phyloP scores from a whole-genome alignment of 805 yeast genomes.

The Nakazawaea holstii region DNA sequence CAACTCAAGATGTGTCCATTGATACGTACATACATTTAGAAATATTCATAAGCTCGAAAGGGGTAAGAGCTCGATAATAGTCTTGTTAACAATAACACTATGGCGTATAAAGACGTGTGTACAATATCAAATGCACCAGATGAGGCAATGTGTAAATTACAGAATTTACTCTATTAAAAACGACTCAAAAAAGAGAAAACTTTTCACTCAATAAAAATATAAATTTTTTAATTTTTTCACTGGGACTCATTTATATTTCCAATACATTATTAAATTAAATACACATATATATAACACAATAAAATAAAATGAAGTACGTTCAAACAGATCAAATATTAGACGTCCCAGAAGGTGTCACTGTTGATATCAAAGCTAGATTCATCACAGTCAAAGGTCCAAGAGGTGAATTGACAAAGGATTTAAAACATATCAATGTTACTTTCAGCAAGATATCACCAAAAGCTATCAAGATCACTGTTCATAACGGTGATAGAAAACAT shows the following conservation, averaged over 20 bases:
- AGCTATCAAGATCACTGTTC: slow-evolving; percentile 84
- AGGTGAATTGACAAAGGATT: slow-evolving; percentile 86
- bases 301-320: slow-evolving; percentile 47
- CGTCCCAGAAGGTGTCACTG: slow-evolving; percentile 89
- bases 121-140: no score
- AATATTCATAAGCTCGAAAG: no score
- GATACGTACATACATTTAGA: no score
- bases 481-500: slow-evolving; percentile 99
- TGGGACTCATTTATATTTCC: not conserved
- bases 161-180: not conserved
- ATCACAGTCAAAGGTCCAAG: slow-evolving; percentile 96
- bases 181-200: not conserved
- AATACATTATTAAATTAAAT: not conserved
- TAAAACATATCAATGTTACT: slow-evolving; percentile 92
- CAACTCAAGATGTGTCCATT: no score
- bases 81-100: no score
- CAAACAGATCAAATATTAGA: slow-evolving; percentile 55
- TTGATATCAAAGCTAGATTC: slow-evolving; percentile 85
- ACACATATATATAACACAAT: not conserved
- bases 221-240: not conserved
- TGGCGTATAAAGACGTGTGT: no score
- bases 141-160: not conserved
- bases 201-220: not conserved
- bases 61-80: no score
- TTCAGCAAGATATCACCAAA: slow-evolving; percentile 72